These are phyloP conservation scores for Chenopodium album DNA, from an alignment of 148 eudicot species.

Conservation along the genomic window DNA sequence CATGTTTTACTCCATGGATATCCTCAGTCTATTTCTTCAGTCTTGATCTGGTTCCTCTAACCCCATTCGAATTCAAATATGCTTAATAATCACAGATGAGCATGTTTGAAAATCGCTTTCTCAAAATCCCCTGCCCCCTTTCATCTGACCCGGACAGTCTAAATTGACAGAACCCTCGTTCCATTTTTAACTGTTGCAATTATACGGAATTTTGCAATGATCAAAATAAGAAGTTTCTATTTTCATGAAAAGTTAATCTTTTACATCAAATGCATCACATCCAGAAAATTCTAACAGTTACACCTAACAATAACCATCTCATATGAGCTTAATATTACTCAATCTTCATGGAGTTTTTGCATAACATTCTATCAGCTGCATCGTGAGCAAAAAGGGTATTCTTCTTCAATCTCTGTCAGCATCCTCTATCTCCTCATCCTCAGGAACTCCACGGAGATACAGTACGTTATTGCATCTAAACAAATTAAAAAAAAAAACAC, in stretches of 20 bases:
- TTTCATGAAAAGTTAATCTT: background rate
- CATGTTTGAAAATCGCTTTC: no score
- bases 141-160: no score
- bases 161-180: no score
- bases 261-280: background rate
- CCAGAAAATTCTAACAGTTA: background rate
- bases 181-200: no score
- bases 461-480: conserved; percentile 79
- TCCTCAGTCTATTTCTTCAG: background rate
- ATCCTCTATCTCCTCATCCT: conserved; percentile 83
- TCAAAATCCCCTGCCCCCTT: no score
- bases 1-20: background rate
- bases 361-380: conserved; percentile 2
- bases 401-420: conserved; percentile 52
- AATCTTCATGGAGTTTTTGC: background rate
- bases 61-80: no score
- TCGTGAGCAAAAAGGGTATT: background rate
- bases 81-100: no score
- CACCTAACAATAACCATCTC: background rate
- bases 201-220: background rate
- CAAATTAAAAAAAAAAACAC: conserved; percentile 10
- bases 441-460: conserved; percentile 84
- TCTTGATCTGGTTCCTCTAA: background rate
- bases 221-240: background rate
- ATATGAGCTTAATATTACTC: background rate